Conservation (phyloP, 1,139 yeast genomes). For the Ogataea hybrid region DNA sequence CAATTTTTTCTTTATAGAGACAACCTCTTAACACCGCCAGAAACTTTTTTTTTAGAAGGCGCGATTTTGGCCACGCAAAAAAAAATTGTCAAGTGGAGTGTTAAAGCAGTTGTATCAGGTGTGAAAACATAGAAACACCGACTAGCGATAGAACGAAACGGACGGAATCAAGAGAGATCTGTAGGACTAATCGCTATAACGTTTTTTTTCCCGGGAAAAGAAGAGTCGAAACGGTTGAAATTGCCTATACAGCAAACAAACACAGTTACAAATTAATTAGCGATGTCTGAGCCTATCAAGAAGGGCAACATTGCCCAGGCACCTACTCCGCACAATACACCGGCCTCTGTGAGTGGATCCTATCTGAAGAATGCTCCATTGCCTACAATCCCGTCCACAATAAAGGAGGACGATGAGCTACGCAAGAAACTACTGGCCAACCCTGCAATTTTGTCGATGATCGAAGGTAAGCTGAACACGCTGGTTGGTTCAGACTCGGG, state of each 20-base stretch:
- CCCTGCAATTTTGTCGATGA: constrained; percentile 79
- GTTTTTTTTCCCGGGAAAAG: not conserved
- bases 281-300: constrained; percentile 70
- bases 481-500: constrained; percentile 88
- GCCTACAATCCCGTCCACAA: constrained; percentile 71
- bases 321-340: constrained; percentile 99
- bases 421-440: constrained; percentile 44
- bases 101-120: not conserved
- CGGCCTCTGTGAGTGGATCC: constrained; percentile 81
- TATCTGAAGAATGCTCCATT: constrained; percentile 62
- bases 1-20: not conserved
- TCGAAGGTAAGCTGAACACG: constrained; percentile 84
- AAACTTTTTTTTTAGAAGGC: not conserved
- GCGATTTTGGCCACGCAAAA: constrained; percentile 11
- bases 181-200: not conserved
- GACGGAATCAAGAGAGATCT: not conserved
- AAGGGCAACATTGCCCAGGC: constrained; percentile 81
- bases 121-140: not conserved
- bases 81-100: constrained; percentile 8
- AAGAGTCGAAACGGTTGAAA: not conserved
- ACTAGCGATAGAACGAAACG: not conserved
- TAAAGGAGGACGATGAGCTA: constrained; percentile 58
- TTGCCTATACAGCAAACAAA: not conserved
- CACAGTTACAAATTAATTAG: not conserved
- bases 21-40: constrained; percentile 4